These are phyloP conservation scores for Gossypium australe DNA, from an alignment of 345 rosid genomes.

Conservation along the genomic window DNA sequence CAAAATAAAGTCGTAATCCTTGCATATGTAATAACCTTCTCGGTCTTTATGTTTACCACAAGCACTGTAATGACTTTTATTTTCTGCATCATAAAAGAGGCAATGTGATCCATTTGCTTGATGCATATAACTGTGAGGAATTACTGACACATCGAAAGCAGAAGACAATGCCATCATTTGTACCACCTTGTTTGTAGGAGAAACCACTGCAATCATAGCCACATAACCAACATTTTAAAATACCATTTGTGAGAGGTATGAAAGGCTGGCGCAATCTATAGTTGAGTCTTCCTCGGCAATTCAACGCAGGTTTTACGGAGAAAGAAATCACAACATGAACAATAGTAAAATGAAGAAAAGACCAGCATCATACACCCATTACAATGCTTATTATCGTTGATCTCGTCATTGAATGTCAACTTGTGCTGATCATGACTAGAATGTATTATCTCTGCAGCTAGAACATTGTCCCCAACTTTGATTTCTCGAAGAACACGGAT, in stretches of 20 bases:
- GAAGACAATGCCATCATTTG: not conserved
- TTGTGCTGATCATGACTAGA: slow-evolving; percentile 8
- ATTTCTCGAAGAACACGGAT: not conserved
- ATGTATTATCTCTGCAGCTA: not conserved
- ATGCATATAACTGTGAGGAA: not conserved
- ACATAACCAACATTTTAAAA: slow-evolving; percentile 2
- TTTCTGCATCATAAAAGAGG: too few relatives aligned
- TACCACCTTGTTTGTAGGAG: not conserved
- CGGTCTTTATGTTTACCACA: not conserved
- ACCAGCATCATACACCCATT: slow-evolving; percentile 19
- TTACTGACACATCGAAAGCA: not conserved
- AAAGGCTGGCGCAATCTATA: not conserved
- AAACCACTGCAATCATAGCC: slow-evolving; percentile 1
- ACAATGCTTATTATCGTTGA: not conserved
- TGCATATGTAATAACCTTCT: not conserved
- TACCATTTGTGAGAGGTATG: not conserved
- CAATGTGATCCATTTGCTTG: too few relatives aligned
- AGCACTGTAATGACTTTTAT: not conserved
- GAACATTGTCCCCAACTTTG: not conserved
- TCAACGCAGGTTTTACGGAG: not conserved
- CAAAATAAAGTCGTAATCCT: slow-evolving; percentile 8
- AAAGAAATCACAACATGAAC: not conserved
- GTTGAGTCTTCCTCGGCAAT: slow-evolving; percentile 7
- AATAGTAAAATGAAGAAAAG: slow-evolving; percentile 11
- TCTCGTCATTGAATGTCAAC: not conserved